Conservation (phyloP, 2,329 filamentous ascomycete species). For the Grosmannia penicillata region DNA sequence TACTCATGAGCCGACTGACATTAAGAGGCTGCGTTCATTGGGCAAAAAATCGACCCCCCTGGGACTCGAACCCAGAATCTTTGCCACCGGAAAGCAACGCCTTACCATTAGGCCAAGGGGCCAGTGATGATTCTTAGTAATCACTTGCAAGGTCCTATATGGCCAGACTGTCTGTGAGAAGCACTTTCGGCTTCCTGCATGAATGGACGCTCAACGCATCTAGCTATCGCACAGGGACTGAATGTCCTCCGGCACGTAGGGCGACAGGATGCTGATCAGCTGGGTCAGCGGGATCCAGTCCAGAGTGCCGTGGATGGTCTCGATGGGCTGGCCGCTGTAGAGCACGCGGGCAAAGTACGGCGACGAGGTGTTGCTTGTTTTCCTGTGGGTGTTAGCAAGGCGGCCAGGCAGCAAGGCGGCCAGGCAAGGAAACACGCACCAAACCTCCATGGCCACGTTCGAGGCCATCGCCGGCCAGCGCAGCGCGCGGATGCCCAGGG, state of each 20-base stretch:
- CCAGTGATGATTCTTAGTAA: not conserved
- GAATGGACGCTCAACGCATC: not conserved
- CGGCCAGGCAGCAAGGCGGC: not conserved
- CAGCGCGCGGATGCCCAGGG: conserved; percentile 1
- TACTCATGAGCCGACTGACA: too few species aligned
- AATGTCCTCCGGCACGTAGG: conserved; percentile 1
- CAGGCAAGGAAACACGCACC: not conserved
- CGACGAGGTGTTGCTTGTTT: not conserved
- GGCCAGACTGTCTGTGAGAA: too few species aligned
- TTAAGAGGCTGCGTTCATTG: too few species aligned
- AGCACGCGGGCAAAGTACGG: conserved; percentile 1
- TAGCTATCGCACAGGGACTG: not conserved
- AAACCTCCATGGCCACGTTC: conserved; percentile 3
- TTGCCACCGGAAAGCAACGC: not conserved
- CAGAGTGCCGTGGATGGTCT: conserved; percentile 2
- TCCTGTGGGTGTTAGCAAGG: not conserved
- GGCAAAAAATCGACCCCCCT: not conserved
- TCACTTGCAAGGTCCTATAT: too few species aligned
- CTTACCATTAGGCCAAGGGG: not conserved
- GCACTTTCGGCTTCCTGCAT: too few species aligned
- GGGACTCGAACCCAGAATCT: not conserved
- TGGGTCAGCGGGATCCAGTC: conserved; percentile 2
- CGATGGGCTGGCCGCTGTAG: conserved; percentile 4
- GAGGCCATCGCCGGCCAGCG: conserved; percentile 4
- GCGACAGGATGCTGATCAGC: not conserved